Evolutionary conservation across 2,329 filamentous ascomycete genomes (phyloP), one percentile per base, ranked within the genome.

Genomic region (Kalmusia sp.): DNA sequence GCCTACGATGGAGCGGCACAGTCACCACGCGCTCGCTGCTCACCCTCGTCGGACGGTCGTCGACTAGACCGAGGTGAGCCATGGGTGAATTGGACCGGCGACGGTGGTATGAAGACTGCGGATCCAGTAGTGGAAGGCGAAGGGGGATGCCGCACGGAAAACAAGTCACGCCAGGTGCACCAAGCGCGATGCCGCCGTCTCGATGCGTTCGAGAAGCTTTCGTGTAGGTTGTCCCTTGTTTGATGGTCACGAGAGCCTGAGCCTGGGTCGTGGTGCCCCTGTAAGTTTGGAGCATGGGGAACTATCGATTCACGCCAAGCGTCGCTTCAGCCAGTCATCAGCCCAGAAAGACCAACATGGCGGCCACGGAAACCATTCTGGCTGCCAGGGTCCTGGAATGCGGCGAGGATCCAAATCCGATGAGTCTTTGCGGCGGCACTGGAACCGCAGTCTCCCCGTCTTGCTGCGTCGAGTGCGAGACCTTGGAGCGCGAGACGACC

Each of bases 281-380:
- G 44, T 24, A 37, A n/a, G 44, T 38, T n/a, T 47, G 44, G 44
- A 33, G 44, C 44, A 21, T 24, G 34, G 19, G 44, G 27, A 47
- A 47, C 39, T 54, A 47, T 41, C 35, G 22, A 54, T 45, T 40
- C 9, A 27, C 33, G 47, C 46, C 37, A 48, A 48, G 50, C 34
- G 41, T 12, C 22, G 34, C n/a, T 17, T 38, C 30, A 30, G 24
- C 52, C 52, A 54, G 40, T 54, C 19, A 44, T 24, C 24, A 30
- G 31, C 33, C n/a, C 27, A 34, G 38, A 19, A 27, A 31, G 33
- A 14, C 47, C 51, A 53, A 43, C 38, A 45, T 30, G 34, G 46
- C 38, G 38, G 45, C n/a, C 25, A 35, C 30, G 35, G 52, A 22
- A 47, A 49, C 15, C 38, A n/a, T 54, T 46, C 28, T 54, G 22